These are phyloP conservation scores for Wickerhamomyces mucosus DNA, from an alignment of 805 yeast species.

Conservation along the genomic window DNA sequence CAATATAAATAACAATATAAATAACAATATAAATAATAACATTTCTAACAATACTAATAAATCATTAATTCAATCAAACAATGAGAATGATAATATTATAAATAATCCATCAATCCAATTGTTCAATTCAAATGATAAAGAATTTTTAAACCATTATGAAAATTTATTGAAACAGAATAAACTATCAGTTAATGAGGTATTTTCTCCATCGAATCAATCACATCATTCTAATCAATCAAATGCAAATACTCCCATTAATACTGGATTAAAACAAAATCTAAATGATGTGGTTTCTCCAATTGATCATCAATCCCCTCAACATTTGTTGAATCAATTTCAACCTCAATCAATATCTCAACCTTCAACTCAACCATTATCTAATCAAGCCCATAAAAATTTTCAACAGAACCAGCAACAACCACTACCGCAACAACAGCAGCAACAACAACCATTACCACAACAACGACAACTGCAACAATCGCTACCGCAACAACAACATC, in stretches of 20 bases:
- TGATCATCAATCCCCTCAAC: not conserved
- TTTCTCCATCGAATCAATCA: slow-evolving; percentile 10
- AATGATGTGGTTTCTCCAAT: not conserved
- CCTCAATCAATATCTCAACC: not conserved
- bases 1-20: not conserved
- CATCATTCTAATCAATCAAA: slow-evolving; percentile 8
- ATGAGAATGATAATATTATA: not conserved
- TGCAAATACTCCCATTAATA: slow-evolving; percentile 5
- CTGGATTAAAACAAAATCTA: slow-evolving; percentile 1
- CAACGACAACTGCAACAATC: slow-evolving; percentile 2
- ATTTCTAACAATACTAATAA: not conserved
- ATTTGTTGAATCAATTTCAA: not conserved
- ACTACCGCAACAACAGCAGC: slow-evolving; percentile 2
- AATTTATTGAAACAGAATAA: slow-evolving; percentile 16
- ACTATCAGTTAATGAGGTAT: slow-evolving; percentile 17
- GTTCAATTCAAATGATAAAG: not conserved
- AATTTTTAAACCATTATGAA: slow-evolving; percentile 16
- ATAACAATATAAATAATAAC: not conserved
- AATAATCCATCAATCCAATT: not conserved
- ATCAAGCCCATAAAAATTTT: slow-evolving; percentile 4
- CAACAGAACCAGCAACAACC: slow-evolving; percentile 1
- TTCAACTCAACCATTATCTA: not conserved
- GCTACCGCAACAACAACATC: slow-evolving; percentile 9
- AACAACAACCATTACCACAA: slow-evolving; percentile 3
- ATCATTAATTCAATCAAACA: not conserved